phyloP scores from a whole-genome alignment of 306 rosid genomes.

The Calophaca sinica region DNA sequence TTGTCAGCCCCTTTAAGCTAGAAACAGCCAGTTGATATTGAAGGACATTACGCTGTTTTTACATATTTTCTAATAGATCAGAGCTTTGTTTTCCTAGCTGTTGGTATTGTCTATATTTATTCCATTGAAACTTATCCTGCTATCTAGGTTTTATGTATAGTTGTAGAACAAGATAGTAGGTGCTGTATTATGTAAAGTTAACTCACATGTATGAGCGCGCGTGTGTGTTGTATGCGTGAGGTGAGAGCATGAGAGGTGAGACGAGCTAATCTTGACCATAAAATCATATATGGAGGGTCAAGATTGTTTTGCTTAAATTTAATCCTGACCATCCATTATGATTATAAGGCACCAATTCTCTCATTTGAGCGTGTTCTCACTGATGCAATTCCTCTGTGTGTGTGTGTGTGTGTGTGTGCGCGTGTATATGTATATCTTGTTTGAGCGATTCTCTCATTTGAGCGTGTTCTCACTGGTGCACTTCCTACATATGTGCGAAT shows the following conservation, averaged over 20 bases:
- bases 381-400: not conserved
- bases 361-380: not conserved
- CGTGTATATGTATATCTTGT: too few species aligned
- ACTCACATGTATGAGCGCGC: too few species aligned
- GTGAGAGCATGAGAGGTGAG: too few species aligned
- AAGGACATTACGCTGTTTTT: not conserved
- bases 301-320: not conserved
- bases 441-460: not conserved
- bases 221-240: too few species aligned
- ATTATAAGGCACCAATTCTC: not conserved
- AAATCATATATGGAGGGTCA: not conserved
- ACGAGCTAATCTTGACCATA: not conserved
- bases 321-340: not conserved
- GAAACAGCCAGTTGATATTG: not conserved
- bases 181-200: not conserved
- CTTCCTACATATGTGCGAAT: too few species aligned
- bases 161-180: slow-evolving; percentile 18
- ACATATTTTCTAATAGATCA: slow-evolving; percentile 6
- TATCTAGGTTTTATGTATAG: not conserved
- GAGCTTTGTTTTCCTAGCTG: not conserved
- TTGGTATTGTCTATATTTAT: not conserved
- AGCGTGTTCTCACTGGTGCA: not conserved
- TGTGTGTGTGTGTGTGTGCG: too few species aligned
- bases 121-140: slow-evolving; percentile 26
- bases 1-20: not conserved